phyloP scores from a whole-genome alignment of 1,284 basidiomycete species.

The Kwoniella shivajii region DNA sequence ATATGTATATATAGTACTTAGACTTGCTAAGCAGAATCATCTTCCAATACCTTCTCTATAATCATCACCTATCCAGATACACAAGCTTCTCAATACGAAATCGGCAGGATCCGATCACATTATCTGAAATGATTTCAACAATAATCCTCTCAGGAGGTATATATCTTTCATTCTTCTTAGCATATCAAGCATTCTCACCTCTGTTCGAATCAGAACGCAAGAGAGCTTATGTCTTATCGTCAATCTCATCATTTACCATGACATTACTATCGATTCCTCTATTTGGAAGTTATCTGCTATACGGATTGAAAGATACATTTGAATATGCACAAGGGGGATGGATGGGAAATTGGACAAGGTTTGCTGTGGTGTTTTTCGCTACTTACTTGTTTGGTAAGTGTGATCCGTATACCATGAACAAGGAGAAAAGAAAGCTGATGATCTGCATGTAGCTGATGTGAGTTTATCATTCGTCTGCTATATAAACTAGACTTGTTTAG shows the following conservation, averaged over 20 bases:
- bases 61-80: too few relatives aligned
- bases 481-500: conserved; percentile 19
- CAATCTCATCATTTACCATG: conserved; percentile 57
- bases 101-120: too few relatives aligned
- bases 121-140: too few relatives aligned
- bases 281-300: conserved; percentile 53
- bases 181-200: conserved; percentile 53
- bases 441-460: conserved; percentile 29
- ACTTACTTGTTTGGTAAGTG: conserved; percentile 49
- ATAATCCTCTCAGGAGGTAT: too few relatives aligned
- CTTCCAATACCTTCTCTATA: too few relatives aligned
- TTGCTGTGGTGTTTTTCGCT: conserved; percentile 50
- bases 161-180: conserved; percentile 12
- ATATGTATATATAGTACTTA: too few relatives aligned
- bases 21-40: too few relatives aligned
- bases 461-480: background rate
- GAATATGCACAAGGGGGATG: conserved; percentile 30
- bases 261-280: conserved; percentile 59
- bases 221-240: conserved; percentile 62
- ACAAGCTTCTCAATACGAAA: too few relatives aligned
- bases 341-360: conserved; percentile 34
- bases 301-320: conserved; percentile 33
- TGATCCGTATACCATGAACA: conserved; percentile 14
- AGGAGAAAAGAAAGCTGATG: background rate
- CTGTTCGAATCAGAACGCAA: conserved; percentile 56